Evolutionary conservation across 768 basidiomycete genomes (phyloP), one percentile per base, ranked within the genome.

Genomic region (Clathrus columnatus): DNA sequence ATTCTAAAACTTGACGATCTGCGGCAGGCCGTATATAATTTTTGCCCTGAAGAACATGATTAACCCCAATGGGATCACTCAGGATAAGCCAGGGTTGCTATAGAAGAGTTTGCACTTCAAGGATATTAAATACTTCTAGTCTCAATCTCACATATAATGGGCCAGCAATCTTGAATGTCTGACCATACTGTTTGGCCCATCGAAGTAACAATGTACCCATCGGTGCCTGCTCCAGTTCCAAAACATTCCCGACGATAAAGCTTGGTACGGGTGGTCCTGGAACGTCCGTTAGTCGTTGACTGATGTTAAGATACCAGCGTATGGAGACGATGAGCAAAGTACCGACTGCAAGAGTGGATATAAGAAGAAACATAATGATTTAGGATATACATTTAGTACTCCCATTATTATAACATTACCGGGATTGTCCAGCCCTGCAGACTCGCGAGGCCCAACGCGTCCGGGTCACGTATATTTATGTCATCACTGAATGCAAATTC

Each of bases 61-160:
- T 51, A 6, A 47, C 30, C 7, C 51, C 56, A 27, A 47, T 57
- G 7, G 56, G 56, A 32, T 57, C 56, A 20, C 56, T 51, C 6
- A 57, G 20, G 3, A 57, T 46, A n/a, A 57, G 27, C 36, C 20
- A 24, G 1, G 50, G 56, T 27, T 57, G 50, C 56, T 57, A 29
- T 17, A 17, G 51, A 18, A 18, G 10, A 28, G 1, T 20, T n/a
- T 21, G 4, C 16, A 7, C 2, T 10, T 41, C 43, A 20, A 36
- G 4, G n/a, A 11, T 14, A 36, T 14, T 11, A 11, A 8, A 36
- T 11, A 11, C 4, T 36, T 36, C 2, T 36, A n/a, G 36, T n/a
- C n/a, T 4, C 4, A 36, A 36, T 7, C 51, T 18, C 18, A 57
- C 56, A 42, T 47, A 42, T 4, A 57, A 27, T 28, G 56, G 50